phyloP scores from a whole-genome alignment of 2,329 filamentous ascomycete species.

The Whalleya microplaca region DNA sequence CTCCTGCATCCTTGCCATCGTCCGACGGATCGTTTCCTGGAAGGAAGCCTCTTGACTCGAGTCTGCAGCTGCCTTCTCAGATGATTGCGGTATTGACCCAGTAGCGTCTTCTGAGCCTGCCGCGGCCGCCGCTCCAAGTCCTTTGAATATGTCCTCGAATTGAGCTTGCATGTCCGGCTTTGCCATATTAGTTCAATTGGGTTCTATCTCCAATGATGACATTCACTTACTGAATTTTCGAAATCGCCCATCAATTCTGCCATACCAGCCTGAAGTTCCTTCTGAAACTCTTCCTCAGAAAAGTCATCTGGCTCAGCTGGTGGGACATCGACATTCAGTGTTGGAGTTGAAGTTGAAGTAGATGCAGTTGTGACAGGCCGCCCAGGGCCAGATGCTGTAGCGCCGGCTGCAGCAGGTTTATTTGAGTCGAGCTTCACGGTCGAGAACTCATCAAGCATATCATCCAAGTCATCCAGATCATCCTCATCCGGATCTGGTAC shows the following conservation, averaged over 20 bases:
- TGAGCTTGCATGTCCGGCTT: conserved; percentile 76
- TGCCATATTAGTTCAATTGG: neutral
- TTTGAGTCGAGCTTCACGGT: conserved; percentile 61
- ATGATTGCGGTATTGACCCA: conserved; percentile 28
- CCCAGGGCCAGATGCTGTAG: conserved; percentile 28
- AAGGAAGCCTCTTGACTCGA: conserved; percentile 69
- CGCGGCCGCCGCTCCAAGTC: conserved; percentile 61
- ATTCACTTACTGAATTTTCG: conserved; percentile 58
- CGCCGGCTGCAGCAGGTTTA: no score
- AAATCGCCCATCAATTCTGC: conserved; percentile 76
- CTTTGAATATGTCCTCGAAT: conserved; percentile 77
- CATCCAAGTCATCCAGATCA: conserved; percentile 89
- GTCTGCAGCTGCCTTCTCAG: conserved; percentile 35
- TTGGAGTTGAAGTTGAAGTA: conserved; percentile 10
- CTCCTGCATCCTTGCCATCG: conserved; percentile 94
- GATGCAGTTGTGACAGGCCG: conserved; percentile 29
- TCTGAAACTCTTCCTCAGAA: conserved; percentile 78
- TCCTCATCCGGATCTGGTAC: conserved; percentile 91
- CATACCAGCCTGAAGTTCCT: conserved; percentile 90
- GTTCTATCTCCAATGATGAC: neutral
- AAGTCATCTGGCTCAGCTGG: conserved; percentile 46
- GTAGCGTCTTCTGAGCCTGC: conserved; percentile 32
- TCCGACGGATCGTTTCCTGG: conserved; percentile 88
- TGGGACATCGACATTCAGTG: conserved; percentile 30
- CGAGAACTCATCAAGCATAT: conserved; percentile 92